Base-by-base conservation (phyloP, 495 filamentous ascomycete genomes). In the Hypoxylon fuscum region DNA sequence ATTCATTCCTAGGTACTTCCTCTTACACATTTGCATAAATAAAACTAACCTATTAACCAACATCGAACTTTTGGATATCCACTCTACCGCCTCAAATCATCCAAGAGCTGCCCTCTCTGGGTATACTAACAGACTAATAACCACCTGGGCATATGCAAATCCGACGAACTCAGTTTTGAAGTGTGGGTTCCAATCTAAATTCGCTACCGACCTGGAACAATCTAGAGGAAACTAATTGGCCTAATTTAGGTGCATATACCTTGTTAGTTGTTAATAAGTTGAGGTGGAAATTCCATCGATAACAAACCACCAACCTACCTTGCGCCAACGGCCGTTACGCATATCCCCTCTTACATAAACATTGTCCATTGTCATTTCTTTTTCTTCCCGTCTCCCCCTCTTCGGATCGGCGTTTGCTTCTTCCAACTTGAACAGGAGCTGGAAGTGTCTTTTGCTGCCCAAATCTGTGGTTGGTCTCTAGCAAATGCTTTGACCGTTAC, bases 201-300 rank as follows among this genome's bases (percentile, higher is more conserved):
- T 25, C 21, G 18, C 41, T 35, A 11, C 8, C 32, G 34, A 37
- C 10, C 10, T n/a, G n/a, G n/a, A n/a, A n/a, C n/a, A n/a, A n/a
- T n/a, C n/a, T n/a, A n/a, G n/a, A 29, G 42, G 46, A 51, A 10
- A 34, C 57, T 35, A 62, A 62, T 56, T 56, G 52, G 38, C 15
- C 45, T 62, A 44, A 50, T 49, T 50, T 56, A 46, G 51, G 45
- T 32, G 45, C 40, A 21, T n/a, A 37, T 15, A 37, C 34, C 27
- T 37, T 32, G 23, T 35, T 52, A 45, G 46, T 37, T 59, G 46
- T 59, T 53, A 53, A 47, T 47, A 49, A 61, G 35, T 15, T 55
- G 25, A 43, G 44, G n/a, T n/a, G n/a, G n/a, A n/a, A n/a, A n/a
- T n/a, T n/a, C n/a, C n/a, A 37, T 53, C 52, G 46, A 52, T 31